Conservation (phyloP, 495 filamentous ascomycete species). For the Hypoxylon perforatum region DNA sequence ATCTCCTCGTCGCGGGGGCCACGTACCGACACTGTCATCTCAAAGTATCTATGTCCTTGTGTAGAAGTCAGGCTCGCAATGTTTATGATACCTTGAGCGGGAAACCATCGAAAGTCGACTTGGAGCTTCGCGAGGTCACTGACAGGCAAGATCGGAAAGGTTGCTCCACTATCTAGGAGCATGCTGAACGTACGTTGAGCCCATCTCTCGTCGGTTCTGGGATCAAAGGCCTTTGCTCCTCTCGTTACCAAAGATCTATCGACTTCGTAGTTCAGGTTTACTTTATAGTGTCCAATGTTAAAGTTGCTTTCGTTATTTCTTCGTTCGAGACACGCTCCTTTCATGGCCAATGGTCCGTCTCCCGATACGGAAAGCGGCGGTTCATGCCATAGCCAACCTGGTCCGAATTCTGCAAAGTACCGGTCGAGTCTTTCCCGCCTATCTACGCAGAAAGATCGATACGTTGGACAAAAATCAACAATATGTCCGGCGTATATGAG, state of each 20-base stretch:
- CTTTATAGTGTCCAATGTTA: slow-evolving; percentile 19
- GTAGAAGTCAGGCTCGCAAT: slow-evolving; percentile 41
- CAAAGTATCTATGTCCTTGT: slow-evolving; percentile 46
- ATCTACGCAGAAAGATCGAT: slow-evolving; percentile 51
- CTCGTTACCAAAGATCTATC: slow-evolving; percentile 14
- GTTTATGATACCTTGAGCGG: slow-evolving; percentile 48
- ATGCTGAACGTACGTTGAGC: slow-evolving; percentile 31
- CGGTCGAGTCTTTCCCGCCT: slow-evolving; percentile 54
- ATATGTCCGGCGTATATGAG: slow-evolving; percentile 59
- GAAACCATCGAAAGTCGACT: slow-evolving; percentile 49
- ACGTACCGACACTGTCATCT: slow-evolving; percentile 53
- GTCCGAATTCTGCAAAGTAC: slow-evolving; percentile 51
- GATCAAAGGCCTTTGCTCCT: not conserved
- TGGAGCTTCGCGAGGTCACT: slow-evolving; percentile 49
- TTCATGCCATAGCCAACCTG: slow-evolving; percentile 64
- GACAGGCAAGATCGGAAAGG: slow-evolving; percentile 50
- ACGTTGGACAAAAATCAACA: slow-evolving; percentile 53
- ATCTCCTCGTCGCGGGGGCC: slow-evolving; percentile 25
- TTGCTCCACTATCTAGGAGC: slow-evolving; percentile 60
- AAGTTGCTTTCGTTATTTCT: not conserved
- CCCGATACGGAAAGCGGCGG: slow-evolving; percentile 50
- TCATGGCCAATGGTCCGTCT: slow-evolving; percentile 40
- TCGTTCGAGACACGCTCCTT: slow-evolving; percentile 41
- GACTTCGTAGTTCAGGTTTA: slow-evolving; percentile 22
- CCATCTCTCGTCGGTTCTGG: slow-evolving; percentile 8